Evolutionary conservation across 805 yeast genomes (phyloP).

Genomic region (Cyberlindnera americana): DNA sequence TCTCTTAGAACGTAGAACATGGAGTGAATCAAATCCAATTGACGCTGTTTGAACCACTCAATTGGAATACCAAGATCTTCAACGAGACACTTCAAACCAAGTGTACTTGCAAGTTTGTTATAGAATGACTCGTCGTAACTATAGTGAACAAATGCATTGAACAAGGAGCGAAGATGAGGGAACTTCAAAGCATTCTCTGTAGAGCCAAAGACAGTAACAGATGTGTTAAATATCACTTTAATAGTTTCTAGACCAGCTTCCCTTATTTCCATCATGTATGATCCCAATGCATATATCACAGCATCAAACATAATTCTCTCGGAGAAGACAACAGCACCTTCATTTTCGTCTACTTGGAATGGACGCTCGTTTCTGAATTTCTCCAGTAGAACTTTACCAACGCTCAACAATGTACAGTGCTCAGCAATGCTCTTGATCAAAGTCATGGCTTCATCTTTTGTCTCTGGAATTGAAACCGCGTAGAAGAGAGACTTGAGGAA

Average conservation of each 20-base stretch:
- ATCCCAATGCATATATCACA: constrained; percentile 74
- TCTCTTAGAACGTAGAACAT: constrained; percentile 88
- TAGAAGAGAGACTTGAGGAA: constrained; percentile 70
- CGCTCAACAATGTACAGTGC: constrained; percentile 75
- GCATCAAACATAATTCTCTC: constrained; percentile 73
- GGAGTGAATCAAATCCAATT: constrained; percentile 80
- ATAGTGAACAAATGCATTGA: constrained; percentile 81
- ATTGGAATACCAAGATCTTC: constrained; percentile 65
- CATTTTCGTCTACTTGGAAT: constrained; percentile 74
- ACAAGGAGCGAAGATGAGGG: constrained; percentile 71
- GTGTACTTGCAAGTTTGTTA: constrained; percentile 82
- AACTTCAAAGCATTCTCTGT: constrained; percentile 63
- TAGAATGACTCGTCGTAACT: constrained; percentile 89
- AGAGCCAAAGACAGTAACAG: constrained; percentile 64
- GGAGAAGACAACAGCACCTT: constrained; percentile 67
- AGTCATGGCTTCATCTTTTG: constrained; percentile 60
- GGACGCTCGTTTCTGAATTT: constrained; percentile 63
- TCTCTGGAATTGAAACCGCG: constrained; percentile 71
- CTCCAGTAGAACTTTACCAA: constrained; percentile 69
- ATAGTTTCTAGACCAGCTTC: constrained; percentile 68
- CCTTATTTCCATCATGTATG: constrained; percentile 65
- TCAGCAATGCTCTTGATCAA: constrained; percentile 66
- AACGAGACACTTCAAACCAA: constrained; percentile 74
- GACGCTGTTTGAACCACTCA: constrained; percentile 71
- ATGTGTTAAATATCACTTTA: constrained; percentile 54